Percentiles rank a stretch among this genome's conserved stretches.
Evolutionary conservation across 2,329 filamentous ascomycete species (phyloP).

Genomic region (Talaromyces sp.): DNA sequence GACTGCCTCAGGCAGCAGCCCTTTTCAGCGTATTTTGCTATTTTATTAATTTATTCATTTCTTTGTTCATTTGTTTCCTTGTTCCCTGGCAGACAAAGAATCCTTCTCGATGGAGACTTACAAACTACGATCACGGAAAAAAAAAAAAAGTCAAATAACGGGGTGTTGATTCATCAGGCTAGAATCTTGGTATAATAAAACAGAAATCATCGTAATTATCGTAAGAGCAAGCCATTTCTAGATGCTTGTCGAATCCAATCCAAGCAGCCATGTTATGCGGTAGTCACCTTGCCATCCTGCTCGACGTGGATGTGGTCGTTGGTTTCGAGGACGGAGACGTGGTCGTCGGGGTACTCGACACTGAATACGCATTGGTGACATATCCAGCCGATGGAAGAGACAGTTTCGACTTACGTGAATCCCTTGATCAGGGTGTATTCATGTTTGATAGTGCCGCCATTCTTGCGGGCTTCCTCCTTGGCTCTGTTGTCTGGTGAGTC

Average conservation of each 20-base stretch:
- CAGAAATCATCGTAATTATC: slow-evolving; percentile 6
- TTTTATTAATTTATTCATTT: not conserved
- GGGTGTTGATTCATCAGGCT: not conserved
- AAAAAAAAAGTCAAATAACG: not conserved
- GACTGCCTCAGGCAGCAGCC: not conserved
- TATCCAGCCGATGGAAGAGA: not conserved
- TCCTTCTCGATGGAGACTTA: not conserved
- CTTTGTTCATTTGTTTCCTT: not conserved
- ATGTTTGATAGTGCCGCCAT: slow-evolving; percentile 78
- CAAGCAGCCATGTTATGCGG: not conserved
- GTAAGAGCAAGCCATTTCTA: not conserved
- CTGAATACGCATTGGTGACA: slow-evolving; percentile 26
- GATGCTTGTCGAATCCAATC: not conserved
- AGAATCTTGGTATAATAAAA: slow-evolving; percentile 9
- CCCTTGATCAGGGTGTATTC: slow-evolving; percentile 86
- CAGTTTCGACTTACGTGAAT: slow-evolving; percentile 65
- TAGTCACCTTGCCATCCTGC: slow-evolving; percentile 57
- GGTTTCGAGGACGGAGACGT: slow-evolving; percentile 58
- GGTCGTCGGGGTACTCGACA: slow-evolving; percentile 64
- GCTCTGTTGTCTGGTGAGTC: slow-evolving; percentile 45
- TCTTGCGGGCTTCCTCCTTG: slow-evolving; percentile 66
- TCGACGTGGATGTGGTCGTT: slow-evolving; percentile 77
- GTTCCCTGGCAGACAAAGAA: not conserved
- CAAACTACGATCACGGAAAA: too few species aligned
- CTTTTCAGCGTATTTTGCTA: not conserved